Percentiles rank a stretch among this genome's conserved stretches.
Conservation (phyloP, 805 yeast species). For the Metschnikowia amazonensis region DNA sequence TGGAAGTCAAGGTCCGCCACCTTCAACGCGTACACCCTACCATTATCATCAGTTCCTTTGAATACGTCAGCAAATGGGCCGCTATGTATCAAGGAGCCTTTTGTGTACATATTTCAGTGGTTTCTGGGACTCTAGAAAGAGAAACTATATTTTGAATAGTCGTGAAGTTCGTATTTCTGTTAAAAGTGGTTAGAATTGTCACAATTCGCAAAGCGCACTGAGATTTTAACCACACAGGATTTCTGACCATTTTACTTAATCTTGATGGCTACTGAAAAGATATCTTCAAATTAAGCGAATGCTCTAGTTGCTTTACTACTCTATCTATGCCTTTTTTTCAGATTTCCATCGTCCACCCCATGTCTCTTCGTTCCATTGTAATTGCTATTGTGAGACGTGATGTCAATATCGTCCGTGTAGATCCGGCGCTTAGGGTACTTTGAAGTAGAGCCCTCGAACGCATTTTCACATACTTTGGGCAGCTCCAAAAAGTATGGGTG, state of each 20-base stretch:
- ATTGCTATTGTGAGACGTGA: conserved; percentile 33
- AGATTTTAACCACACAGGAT: neutral
- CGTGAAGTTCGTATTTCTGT: neutral
- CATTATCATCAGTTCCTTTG: conserved; percentile 18
- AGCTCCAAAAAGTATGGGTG: conserved; percentile 76
- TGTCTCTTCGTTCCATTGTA: conserved; percentile 25
- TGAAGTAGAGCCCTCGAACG: conserved; percentile 70
- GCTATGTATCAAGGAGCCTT: conserved; percentile 24
- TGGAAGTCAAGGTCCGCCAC: conserved; percentile 36
- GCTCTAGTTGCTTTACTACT: neutral
- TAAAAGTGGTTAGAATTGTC: neutral
- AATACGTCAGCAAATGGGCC: conserved; percentile 37
- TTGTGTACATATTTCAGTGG: conserved; percentile 14
- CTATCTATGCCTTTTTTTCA: conserved; percentile 10
- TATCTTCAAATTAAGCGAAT: neutral
- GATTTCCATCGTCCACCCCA: conserved; percentile 12
- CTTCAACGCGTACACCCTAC: conserved; percentile 28
- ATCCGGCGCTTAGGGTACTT: conserved; percentile 85
- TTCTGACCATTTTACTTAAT: neutral
- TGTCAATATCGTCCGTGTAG: conserved; percentile 82
- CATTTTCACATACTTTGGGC: conserved; percentile 67
- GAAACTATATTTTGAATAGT: neutral
- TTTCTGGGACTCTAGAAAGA: neutral
- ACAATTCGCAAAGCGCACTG: neutral
- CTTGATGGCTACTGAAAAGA: neutral